These are phyloP conservation scores for Trypanosoma scelopori DNA, from an alignment of 208 protist species.

Conservation along the genomic window DNA sequence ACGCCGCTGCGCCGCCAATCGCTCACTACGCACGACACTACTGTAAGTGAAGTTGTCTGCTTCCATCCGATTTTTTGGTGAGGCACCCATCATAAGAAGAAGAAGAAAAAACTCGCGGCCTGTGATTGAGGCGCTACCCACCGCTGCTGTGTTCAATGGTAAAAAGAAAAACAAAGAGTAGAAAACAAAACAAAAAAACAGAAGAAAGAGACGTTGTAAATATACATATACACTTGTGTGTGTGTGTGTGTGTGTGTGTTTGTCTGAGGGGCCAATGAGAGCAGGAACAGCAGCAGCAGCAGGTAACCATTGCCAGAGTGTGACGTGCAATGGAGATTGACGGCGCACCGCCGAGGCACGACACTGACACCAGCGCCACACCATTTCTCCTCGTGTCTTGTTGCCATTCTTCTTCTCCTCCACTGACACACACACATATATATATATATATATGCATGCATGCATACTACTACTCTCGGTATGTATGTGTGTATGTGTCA, in stretches of 20 bases:
- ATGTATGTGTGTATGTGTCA: no score
- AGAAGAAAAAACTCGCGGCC: neutral
- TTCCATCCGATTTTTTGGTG: neutral
- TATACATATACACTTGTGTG: no score
- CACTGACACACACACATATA: neutral
- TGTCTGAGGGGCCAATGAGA: no score
- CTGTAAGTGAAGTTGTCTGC: slow-evolving; percentile 20
- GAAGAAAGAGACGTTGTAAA: no score
- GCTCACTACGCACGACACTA: slow-evolving; percentile 13
- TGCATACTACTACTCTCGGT: neutral
- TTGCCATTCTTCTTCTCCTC: neutral
- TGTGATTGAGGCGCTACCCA: slow-evolving; percentile 6
- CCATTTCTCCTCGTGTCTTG: neutral
- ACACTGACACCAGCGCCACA: neutral
- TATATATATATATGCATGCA: slow-evolving; percentile 15
- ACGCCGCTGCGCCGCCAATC: slow-evolving; percentile 8
- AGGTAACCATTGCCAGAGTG: no score
- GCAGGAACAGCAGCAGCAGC: no score
- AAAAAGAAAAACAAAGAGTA: no score
- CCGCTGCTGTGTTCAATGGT: no score
- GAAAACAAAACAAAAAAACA: no score
- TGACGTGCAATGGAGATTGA: no score
- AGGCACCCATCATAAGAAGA: slow-evolving; percentile 12
- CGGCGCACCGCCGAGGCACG: no score
- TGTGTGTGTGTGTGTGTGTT: no score